These are phyloP conservation scores for Alternaria angustiovoidea DNA, from an alignment of 2,329 filamentous ascomycete species.

Conservation along the genomic window DNA sequence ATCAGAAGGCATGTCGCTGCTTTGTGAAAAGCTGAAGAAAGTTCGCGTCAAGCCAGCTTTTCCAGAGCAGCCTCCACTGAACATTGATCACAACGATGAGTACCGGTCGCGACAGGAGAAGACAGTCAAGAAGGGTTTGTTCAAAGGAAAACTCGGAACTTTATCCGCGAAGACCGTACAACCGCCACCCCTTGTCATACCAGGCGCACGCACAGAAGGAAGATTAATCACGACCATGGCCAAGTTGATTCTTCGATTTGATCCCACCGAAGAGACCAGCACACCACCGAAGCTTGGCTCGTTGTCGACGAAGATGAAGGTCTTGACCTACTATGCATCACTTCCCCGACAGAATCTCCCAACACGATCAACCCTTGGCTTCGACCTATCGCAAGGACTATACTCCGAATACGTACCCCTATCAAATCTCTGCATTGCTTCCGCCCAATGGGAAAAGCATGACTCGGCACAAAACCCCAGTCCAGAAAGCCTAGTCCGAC, in stretches of 20 bases:
- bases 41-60: slow-evolving; percentile 67
- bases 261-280: slow-evolving; percentile 60
- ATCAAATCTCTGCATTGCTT: slow-evolving; percentile 64
- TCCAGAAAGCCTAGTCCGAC: slow-evolving; percentile 38
- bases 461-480: slow-evolving; percentile 41
- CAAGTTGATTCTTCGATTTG: slow-evolving; percentile 67
- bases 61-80: slow-evolving; percentile 67
- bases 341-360: slow-evolving; percentile 61
- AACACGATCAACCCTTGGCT: slow-evolving; percentile 50
- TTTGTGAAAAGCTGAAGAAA: slow-evolving; percentile 63
- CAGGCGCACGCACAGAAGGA: slow-evolving; percentile 50
- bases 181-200: slow-evolving; percentile 64
- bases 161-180: slow-evolving; percentile 66
- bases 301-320: slow-evolving; percentile 64
- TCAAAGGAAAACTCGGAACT: slow-evolving; percentile 66
- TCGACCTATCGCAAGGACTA: slow-evolving; percentile 60
- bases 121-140: slow-evolving; percentile 65
- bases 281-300: slow-evolving; percentile 63
- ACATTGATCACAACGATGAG: slow-evolving; percentile 57
- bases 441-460: slow-evolving; percentile 65
- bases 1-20: slow-evolving; percentile 50
- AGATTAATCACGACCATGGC: slow-evolving; percentile 62
- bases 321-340: slow-evolving; percentile 65
- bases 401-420: slow-evolving; percentile 63
- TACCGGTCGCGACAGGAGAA: slow-evolving; percentile 67